phyloP scores from a whole-genome alignment of 2,329 filamentous ascomycete species.

The Hysterium pulicare region DNA sequence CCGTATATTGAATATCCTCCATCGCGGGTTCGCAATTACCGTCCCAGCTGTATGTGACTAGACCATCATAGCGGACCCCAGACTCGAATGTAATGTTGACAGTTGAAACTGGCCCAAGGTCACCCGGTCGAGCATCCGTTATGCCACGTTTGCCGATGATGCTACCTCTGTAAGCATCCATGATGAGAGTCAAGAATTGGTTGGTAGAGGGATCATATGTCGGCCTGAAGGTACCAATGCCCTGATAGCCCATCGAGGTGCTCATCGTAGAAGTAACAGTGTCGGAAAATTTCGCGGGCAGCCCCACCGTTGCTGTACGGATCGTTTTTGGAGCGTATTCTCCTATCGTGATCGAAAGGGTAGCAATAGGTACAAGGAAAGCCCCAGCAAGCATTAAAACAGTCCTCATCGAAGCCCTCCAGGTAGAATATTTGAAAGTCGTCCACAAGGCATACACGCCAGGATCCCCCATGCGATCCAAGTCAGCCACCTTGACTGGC shows the following conservation, averaged over 20 bases:
- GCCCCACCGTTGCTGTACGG: not conserved
- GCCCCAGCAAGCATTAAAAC: slow-evolving; percentile 5
- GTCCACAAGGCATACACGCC: slow-evolving; percentile 2
- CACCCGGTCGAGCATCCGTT: not conserved
- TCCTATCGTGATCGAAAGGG: not conserved
- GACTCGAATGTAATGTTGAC: slow-evolving; percentile 5
- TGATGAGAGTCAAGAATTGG: slow-evolving; percentile 2
- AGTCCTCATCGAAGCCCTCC: slow-evolving; percentile 1
- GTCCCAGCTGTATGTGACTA: slow-evolving; percentile 4
- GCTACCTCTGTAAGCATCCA: not conserved
- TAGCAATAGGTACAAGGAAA: slow-evolving; percentile 2
- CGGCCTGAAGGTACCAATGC: not conserved
- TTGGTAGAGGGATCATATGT: not conserved
- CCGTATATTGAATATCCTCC: slow-evolving; percentile 5
- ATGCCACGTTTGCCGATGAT: slow-evolving; percentile 1
- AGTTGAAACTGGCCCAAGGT: slow-evolving; percentile 5
- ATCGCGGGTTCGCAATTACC: slow-evolving; percentile 2
- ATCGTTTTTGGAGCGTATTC: slow-evolving; percentile 1
- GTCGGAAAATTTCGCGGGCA: not conserved
- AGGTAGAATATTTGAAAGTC: slow-evolving; percentile 5
- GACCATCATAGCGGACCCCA: slow-evolving; percentile 4
- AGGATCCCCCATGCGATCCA: slow-evolving; percentile 7
- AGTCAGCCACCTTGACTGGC: slow-evolving; percentile 4
- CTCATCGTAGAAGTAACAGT: not conserved
- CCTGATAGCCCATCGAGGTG: slow-evolving; percentile 3